Conservation (phyloP, 2,329 filamentous ascomycete genomes). For the Lachnellula occidentalis region DNA sequence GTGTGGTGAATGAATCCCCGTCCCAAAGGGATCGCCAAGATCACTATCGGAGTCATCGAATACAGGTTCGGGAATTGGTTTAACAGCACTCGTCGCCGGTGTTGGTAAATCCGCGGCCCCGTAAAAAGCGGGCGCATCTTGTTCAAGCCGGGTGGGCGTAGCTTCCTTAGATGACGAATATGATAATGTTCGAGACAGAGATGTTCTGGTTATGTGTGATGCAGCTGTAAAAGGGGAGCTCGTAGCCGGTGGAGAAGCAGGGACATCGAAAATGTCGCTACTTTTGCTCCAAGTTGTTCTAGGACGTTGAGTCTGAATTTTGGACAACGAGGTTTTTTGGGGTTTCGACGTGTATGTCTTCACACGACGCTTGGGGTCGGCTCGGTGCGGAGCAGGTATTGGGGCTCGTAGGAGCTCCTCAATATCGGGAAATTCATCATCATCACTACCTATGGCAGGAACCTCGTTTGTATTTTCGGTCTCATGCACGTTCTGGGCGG, state of each 20-base stretch:
- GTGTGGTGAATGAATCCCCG: conserved; percentile 2
- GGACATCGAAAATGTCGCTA: conserved; percentile 32
- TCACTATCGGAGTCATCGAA: conserved; percentile 18
- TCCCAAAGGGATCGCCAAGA: conserved; percentile 21
- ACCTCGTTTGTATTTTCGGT: neutral
- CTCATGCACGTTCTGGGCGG: conserved; percentile 1
- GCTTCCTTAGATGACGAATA: conserved; percentile 13
- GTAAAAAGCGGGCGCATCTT: conserved; percentile 6
- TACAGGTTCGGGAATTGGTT: conserved; percentile 10
- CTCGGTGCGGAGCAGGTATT: neutral
- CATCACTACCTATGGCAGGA: conserved; percentile 15
- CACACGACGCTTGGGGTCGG: conserved; percentile 2
- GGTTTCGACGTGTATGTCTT: conserved; percentile 23
- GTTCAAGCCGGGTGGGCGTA: conserved; percentile 10
- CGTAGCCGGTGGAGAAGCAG: conserved; percentile 36
- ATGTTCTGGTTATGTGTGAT: neutral
- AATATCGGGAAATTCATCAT: conserved; percentile 30
- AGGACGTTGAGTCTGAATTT: conserved; percentile 16
- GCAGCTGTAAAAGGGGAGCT: conserved; percentile 29
- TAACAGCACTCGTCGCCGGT: conserved; percentile 28
- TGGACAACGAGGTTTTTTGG: conserved; percentile 24
- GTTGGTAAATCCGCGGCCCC: conserved; percentile 19
- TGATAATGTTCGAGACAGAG: conserved; percentile 16
- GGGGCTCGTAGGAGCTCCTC: conserved; percentile 19
- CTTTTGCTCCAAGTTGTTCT: neutral